phyloP scores from a whole-genome alignment of 495 filamentous ascomycete species.

The Cudoniella acicularis region DNA sequence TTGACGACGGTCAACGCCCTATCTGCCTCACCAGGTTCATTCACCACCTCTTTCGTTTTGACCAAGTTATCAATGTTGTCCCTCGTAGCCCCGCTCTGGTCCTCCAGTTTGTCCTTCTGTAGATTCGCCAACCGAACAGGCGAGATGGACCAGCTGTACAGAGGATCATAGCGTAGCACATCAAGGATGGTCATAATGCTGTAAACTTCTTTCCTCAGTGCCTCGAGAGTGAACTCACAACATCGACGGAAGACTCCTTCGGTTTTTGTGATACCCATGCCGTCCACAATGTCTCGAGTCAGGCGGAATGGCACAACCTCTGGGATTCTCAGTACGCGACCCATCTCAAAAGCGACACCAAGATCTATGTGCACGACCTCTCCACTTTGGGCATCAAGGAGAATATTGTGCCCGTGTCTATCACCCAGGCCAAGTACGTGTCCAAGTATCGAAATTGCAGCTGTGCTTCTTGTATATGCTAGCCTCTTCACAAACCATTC shows the following conservation, averaged over 20 bases:
- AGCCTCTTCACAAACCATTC: constrained; percentile 88
- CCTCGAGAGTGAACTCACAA: constrained; percentile 95
- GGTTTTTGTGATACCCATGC: constrained; percentile 92
- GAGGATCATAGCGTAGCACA: constrained; percentile 90
- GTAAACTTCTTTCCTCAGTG: constrained; percentile 85
- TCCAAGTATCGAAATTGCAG: constrained; percentile 91
- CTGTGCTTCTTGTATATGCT: constrained; percentile 87
- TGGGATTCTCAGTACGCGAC: constrained; percentile 87
- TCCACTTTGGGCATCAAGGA: constrained; percentile 83
- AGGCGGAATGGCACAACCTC: constrained; percentile 94
- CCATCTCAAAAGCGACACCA: constrained; percentile 91
- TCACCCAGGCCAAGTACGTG: constrained; percentile 94
- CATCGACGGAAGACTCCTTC: constrained; percentile 95
- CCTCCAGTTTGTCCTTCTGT: constrained; percentile 54
- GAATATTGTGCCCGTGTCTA: constrained; percentile 93
- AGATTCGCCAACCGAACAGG: constrained; percentile 70
- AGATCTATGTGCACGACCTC: constrained; percentile 97
- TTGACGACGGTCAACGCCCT: constrained; percentile 86
- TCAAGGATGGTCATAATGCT: constrained; percentile 97
- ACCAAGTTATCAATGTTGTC: constrained; percentile 28
- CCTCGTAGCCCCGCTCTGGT: constrained; percentile 38
- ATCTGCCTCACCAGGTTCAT: constrained; percentile 88
- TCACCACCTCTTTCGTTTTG: constrained; percentile 40
- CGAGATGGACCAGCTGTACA: constrained; percentile 95
- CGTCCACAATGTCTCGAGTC: constrained; percentile 94